Conservation (phyloP, 805 yeast species). For the Yarrowia osloensis region DNA sequence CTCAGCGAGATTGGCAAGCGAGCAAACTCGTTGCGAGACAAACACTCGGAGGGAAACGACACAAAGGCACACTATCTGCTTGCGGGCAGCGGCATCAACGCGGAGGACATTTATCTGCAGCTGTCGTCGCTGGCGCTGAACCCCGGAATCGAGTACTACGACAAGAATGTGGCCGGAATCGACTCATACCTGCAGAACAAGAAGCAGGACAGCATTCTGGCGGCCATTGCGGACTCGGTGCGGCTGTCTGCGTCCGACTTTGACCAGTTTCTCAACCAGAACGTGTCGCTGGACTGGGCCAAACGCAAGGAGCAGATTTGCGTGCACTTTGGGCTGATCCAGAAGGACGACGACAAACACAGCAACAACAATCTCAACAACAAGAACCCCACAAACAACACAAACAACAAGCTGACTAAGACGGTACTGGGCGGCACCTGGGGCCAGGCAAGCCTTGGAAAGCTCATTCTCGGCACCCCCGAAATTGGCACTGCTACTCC, state of each 20-base stretch:
- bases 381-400: constrained; percentile 31
- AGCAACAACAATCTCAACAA: neutral
- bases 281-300: constrained; percentile 81
- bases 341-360: constrained; percentile 29
- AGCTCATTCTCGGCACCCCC: constrained; percentile 41
- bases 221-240: constrained; percentile 80
- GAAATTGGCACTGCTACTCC: constrained; percentile 24
- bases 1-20: constrained; percentile 74
- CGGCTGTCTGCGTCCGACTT: constrained; percentile 77
- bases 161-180: constrained; percentile 33
- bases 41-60: constrained; percentile 50
- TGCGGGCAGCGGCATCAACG: constrained; percentile 85
- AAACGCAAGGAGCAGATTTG: constrained; percentile 72
- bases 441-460: constrained; percentile 43
- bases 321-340: constrained; percentile 64
- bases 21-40: constrained; percentile 58
- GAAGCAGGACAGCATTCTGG: constrained; percentile 78
- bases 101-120: constrained; percentile 73
- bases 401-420: constrained; percentile 39
- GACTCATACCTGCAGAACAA: constrained; percentile 64
- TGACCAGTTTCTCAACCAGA: constrained; percentile 71
- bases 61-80: constrained; percentile 71
- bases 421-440: constrained; percentile 37
- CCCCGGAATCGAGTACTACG: constrained; percentile 34
- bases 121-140: constrained; percentile 47